phyloP scores from a whole-genome alignment of 2,329 filamentous ascomycete genomes.

The Tolypocladium amazonense region DNA sequence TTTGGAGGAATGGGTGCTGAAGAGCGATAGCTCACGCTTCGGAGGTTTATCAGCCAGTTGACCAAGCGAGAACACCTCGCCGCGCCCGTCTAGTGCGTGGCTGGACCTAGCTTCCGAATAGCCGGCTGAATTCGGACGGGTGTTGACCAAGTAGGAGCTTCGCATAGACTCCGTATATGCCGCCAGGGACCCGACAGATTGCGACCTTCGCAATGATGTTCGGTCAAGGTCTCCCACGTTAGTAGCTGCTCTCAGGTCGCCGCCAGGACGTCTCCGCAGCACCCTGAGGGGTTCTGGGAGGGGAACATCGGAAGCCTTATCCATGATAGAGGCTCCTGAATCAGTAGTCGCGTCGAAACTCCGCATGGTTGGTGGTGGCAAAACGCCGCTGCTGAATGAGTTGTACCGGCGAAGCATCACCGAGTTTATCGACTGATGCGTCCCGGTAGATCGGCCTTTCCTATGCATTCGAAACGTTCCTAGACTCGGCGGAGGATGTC shows the following conservation, averaged over 20 bases:
- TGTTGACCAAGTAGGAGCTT: conserved; percentile 43
- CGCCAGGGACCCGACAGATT: conserved; percentile 48
- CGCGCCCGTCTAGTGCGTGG: conserved; percentile 17
- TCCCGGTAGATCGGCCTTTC: conserved; percentile 36
- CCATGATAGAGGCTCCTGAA: conserved; percentile 39
- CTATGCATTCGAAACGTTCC: conserved; percentile 25
- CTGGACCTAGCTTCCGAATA: conserved; percentile 10
- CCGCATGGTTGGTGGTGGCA: conserved; percentile 36
- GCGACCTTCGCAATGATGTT: conserved; percentile 37
- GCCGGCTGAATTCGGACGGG: conserved; percentile 16
- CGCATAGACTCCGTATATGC: conserved; percentile 50
- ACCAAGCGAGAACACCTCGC: conserved; percentile 45
- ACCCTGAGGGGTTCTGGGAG: conserved; percentile 47
- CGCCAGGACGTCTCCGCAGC: conserved; percentile 62
- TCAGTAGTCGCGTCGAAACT: conserved; percentile 53
- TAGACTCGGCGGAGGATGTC: conserved; percentile 15
- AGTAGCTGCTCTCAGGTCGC: conserved; percentile 58
- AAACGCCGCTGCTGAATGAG: conserved; percentile 48
- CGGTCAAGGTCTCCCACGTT: conserved; percentile 53
- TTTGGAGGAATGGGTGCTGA: conserved; percentile 52
- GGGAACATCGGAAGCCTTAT: conserved; percentile 24
- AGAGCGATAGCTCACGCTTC: conserved; percentile 39
- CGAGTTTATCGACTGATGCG: conserved; percentile 38
- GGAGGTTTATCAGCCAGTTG: conserved; percentile 41
- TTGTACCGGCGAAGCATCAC: conserved; percentile 44